phyloP scores from a whole-genome alignment of 169 alveolate genomes.

The Cryptosporidium ryanae region DNA sequence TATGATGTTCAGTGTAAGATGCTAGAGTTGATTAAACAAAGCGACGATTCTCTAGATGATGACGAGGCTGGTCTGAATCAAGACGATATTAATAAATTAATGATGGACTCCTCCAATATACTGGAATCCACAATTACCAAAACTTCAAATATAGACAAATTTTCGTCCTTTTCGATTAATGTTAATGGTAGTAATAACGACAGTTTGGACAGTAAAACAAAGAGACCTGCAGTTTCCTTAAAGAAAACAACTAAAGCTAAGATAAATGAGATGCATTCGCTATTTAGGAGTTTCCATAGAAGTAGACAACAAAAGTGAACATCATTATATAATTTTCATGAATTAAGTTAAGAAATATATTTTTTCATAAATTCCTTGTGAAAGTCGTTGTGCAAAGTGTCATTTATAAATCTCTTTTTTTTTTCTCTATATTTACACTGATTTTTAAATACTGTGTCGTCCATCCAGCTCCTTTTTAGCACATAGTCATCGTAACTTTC shows the following conservation, averaged over 20 bases:
- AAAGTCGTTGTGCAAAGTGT: constrained; percentile 30
- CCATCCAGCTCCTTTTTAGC: constrained; percentile 65
- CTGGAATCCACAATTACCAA: constrained; percentile 57
- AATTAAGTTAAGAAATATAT: constrained; percentile 14
- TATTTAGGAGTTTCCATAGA: constrained; percentile 63
- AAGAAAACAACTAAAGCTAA: constrained; percentile 28
- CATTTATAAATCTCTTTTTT: constrained; percentile 63
- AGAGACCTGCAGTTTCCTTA: constrained; percentile 44
- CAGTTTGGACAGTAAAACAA: background rate
- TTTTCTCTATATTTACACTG: constrained; percentile 6
- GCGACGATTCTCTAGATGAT: constrained; percentile 57
- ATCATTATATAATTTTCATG: too few relatives aligned
- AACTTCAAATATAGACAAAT: constrained; percentile 21
- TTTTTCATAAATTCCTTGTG: constrained; percentile 55
- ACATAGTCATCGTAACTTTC: constrained; percentile 2
- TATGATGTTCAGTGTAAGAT: constrained; percentile 21
- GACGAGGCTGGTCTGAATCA: constrained; percentile 33
- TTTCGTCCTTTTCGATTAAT: constrained; percentile 16
- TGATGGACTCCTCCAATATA: background rate
- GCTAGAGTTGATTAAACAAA: constrained; percentile 36
- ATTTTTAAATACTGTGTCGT: constrained; percentile 65
- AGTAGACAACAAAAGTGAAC: constrained; percentile 6
- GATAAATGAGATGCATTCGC: constrained; percentile 66
- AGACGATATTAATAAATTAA: constrained; percentile 16
- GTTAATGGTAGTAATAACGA: background rate